phyloP scores from a whole-genome alignment of 495 filamentous ascomycete species.

The Penicillium manginii region DNA sequence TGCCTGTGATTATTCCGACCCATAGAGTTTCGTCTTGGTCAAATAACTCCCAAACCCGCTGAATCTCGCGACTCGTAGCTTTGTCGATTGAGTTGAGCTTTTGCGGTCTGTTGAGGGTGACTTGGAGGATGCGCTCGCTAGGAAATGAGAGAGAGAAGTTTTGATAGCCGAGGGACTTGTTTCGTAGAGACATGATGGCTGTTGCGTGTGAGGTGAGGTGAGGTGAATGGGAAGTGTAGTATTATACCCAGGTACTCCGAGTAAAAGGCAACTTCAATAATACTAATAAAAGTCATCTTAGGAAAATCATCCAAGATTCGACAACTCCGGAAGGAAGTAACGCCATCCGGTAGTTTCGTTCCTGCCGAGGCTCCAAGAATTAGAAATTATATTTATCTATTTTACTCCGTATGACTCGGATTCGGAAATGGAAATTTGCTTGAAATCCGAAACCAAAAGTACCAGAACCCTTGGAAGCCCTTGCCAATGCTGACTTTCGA shows the following conservation, averaged over 20 bases:
- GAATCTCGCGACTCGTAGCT: slow-evolving; percentile 51
- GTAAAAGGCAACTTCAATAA: no score
- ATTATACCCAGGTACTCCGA: neutral
- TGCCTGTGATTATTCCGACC: slow-evolving; percentile 59
- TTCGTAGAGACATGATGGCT: slow-evolving; percentile 29
- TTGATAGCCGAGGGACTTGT: slow-evolving; percentile 18
- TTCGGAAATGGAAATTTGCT: neutral
- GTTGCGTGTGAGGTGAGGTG: neutral
- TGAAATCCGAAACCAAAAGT: neutral
- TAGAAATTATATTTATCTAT: no score
- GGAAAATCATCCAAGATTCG: neutral
- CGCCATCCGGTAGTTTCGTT: neutral
- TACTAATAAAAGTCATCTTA: no score
- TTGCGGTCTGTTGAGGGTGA: slow-evolving; percentile 50
- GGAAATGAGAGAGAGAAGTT: slow-evolving; percentile 47
- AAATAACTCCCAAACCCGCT: slow-evolving; percentile 53
- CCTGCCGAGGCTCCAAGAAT: slow-evolving; percentile 2
- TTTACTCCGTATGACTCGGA: neutral
- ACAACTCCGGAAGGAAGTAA: neutral
- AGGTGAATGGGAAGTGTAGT: neutral
- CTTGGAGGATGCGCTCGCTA: slow-evolving; percentile 41
- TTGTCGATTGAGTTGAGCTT: slow-evolving; percentile 53
- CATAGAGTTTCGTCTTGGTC: slow-evolving; percentile 55
- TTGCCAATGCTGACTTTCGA: neutral
- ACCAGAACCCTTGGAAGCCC: neutral